Evolutionary conservation across 441 rosid species (phyloP), one percentile per base, ranked within the genome.

Genomic region (Breynia disticha): DNA sequence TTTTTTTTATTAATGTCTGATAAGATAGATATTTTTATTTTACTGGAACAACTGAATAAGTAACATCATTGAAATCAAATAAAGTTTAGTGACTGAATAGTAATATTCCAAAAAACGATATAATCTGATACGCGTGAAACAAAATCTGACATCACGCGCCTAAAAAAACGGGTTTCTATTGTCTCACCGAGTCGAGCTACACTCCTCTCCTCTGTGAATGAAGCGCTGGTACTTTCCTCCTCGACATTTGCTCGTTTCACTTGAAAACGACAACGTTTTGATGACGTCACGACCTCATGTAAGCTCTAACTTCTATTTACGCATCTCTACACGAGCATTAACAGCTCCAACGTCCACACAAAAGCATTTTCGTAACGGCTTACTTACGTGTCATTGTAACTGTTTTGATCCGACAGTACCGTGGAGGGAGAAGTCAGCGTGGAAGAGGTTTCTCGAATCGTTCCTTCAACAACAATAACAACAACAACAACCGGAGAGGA

Each of bases 381-480:
- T 28, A 9, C 35, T 28, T 28, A 28, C 8, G 35, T 28, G 35
- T 28, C 8, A 28, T 9, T 28, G 35, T 28, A 28, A 41, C 13
- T 41, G 44, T 55, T 57, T 2, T 64, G 54, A 19, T 76, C 55
- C 13, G 13, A 41, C 83, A 86, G 93, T 61, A 73, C 71, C 67
- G 79, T 56, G 85, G 93, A 16, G 79, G 82, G 19, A 62, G 83
- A 67, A 62, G 50, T 17, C 72, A 62, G 39, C 52, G 71, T 52
- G 48, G 73, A 32, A 75, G 90, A 68, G 65, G 73, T 68, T 76
- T 73, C 78, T 83, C 87, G 44, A 74, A 62, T 59, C 72, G 69
- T 32, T 57, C 72, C 11, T 55, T n/a, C n/a, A n/a, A 52, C 57
- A 39, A 47, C 35, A 28, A 28, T 28, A 28, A 28, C 8, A 2